Base-by-base conservation (phyloP, 2,329 filamentous ascomycete species). In the Metarhizium sp. region DNA sequence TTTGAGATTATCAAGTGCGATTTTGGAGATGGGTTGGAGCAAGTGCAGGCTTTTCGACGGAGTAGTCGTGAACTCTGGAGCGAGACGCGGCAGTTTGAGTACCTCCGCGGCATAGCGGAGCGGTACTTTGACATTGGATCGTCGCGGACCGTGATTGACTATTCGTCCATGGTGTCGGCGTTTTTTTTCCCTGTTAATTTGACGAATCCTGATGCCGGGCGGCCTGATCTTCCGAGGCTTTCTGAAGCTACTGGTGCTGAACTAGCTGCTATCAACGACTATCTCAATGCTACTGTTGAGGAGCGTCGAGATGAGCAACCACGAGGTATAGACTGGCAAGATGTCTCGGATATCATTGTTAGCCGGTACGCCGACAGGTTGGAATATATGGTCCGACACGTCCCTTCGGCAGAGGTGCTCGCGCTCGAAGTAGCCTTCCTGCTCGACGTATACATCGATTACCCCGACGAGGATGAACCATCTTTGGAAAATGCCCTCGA, bases 1-100 rank as follows among this genome's bases (percentile, higher is more conserved):
- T 85, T 86, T 57, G 84, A 87, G 64, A 74, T 86, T 54, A 84
- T 86, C 54, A 68, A 83, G 16, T 86, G 82, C 62, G 69, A 80
- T 45, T 86, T 87, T 50, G 59, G 63, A 3, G 59, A 70, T 5
- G 71, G 70, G 0, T 61, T 76, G 13, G 63, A 66, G 40, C 59
- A 68, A 20, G 43, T 71, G 1, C 61, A 62, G 18, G 60, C 64
- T 2, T 51, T 59, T 52, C 63, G 55, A 46, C 60, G 60, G 2
- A 16, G 6, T 8, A 6, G 25, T 8, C 20, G 4, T 13, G 13
- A 29, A 11, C 8, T 8, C 0, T 2, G n/a, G 16, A 14, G 8
- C 4, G 38, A 43, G 6, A 43, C 18, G 5, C 8, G 18, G 5
- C 40, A 11, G 4, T 53, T 34, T 29, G 68, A 70, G 57, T 70